Conservation (phyloP, 1,284 basidiomycete genomes). For the Leccinum pachyderme region DNA sequence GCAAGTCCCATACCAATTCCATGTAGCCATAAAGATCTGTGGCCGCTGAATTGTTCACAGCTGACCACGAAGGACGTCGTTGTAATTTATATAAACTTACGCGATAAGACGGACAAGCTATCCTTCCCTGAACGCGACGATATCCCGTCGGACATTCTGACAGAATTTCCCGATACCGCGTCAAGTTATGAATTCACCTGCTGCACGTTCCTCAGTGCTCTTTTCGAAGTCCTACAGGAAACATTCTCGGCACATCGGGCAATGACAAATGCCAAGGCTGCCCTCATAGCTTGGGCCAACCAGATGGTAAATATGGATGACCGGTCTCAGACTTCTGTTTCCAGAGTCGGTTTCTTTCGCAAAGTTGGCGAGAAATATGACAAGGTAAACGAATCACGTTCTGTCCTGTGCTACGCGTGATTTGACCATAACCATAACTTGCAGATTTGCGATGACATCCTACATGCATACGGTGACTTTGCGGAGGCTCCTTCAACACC, state of each 20-base stretch:
- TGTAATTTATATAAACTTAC: constrained; percentile 23
- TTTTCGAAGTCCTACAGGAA: constrained; percentile 11
- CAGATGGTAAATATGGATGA: neutral
- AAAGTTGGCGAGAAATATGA: neutral
- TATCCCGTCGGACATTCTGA: constrained; percentile 13
- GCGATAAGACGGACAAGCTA: neutral
- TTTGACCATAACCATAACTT: neutral
- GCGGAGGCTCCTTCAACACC: neutral
- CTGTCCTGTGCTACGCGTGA: neutral
- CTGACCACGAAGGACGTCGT: constrained; percentile 10
- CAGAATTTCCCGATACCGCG: neutral
- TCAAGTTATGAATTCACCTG: neutral
- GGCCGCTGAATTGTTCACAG: constrained; percentile 1
- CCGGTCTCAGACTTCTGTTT: neutral
- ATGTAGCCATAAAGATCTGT: neutral
- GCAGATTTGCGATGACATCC: neutral
- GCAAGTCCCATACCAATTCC: neutral
- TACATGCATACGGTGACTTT: neutral
- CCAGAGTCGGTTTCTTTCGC: neutral
- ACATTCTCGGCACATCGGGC: neutral
- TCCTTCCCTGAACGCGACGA: constrained; percentile 13
- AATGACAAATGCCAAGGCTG: neutral
- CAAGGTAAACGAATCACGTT: neutral
- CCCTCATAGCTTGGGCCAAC: neutral
- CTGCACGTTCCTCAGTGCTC: constrained; percentile 10